A percentile compares a stretch with the other conserved stretches of the same genome.
These are phyloP conservation scores for Nematocida displodere DNA, from an alignment of 371 early-diverging fungal species.

Conservation along the genomic window DNA sequence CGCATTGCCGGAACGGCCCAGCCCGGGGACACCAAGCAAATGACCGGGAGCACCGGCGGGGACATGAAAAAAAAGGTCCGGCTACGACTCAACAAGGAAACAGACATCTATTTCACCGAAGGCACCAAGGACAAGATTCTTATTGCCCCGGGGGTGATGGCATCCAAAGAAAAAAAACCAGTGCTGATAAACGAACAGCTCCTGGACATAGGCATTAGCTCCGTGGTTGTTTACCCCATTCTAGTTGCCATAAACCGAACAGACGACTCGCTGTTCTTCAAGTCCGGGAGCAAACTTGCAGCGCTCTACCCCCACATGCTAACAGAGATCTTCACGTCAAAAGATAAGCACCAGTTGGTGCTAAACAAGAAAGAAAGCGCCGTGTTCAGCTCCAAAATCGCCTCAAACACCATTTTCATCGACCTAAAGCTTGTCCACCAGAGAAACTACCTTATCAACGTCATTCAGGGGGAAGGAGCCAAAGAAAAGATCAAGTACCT, in stretches of 20 bases:
- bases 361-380: conserved; percentile 9
- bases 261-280: conserved; percentile 2
- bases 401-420: conserved; percentile 43
- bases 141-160: conserved; percentile 12
- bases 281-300: not conserved
- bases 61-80: conserved; percentile 7
- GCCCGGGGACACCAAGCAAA: conserved; percentile 34
- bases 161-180: conserved; percentile 10
- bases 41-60: conserved; percentile 2
- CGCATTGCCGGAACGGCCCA: conserved; percentile 11
- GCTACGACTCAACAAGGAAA: conserved; percentile 1
- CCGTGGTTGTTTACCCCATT: conserved; percentile 21
- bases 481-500: conserved; percentile 48
- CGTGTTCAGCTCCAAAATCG: conserved; percentile 38
- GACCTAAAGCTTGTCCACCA: conserved; percentile 4
- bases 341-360: conserved; percentile 26
- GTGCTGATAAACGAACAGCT: conserved; percentile 9
- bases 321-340: not conserved
- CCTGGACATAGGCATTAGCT: conserved; percentile 25
- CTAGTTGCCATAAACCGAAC: conserved; percentile 45
- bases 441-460: conserved; percentile 44
- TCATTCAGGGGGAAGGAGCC: conserved; percentile 26
- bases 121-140: conserved; percentile 1
- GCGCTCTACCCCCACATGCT: not conserved
- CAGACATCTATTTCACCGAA: not conserved